Evolutionary conservation across 2,329 filamentous ascomycete species (phyloP).

Genomic region (Arthroderma sp.): DNA sequence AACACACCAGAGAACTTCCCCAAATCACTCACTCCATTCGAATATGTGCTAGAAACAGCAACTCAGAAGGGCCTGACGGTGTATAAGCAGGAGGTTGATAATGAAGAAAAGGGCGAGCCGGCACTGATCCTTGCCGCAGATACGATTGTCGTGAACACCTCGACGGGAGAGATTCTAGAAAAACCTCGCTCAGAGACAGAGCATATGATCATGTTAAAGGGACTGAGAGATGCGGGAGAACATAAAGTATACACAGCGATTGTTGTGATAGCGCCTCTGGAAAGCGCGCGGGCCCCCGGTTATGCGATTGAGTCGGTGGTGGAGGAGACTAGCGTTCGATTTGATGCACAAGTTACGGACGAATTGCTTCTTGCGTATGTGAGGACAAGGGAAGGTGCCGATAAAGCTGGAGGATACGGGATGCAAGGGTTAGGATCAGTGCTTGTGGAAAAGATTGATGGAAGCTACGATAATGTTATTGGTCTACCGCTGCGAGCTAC

Average conservation of each 20-base stretch:
- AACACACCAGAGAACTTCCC: slow-evolving; percentile 73
- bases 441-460: slow-evolving; percentile 78
- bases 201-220: slow-evolving; percentile 72
- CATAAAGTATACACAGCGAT: slow-evolving; percentile 84
- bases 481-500: slow-evolving; percentile 72
- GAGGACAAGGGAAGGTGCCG: slow-evolving; percentile 72
- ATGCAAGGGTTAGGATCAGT: slow-evolving; percentile 81
- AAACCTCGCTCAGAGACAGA: slow-evolving; percentile 75
- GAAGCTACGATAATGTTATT: slow-evolving; percentile 85
- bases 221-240: slow-evolving; percentile 60
- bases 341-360: slow-evolving; percentile 63
- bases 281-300: slow-evolving; percentile 68
- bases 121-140: slow-evolving; percentile 81
- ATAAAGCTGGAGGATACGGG: slow-evolving; percentile 94
- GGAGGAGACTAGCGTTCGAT: slow-evolving; percentile 85
- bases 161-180: slow-evolving; percentile 68
- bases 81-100: slow-evolving; percentile 47
- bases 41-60: slow-evolving; percentile 84
- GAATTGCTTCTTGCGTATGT: slow-evolving; percentile 63
- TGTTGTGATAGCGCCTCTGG: slow-evolving; percentile 67
- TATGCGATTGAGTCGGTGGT: slow-evolving; percentile 71
- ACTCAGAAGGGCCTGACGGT: slow-evolving; percentile 71
- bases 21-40: slow-evolving; percentile 67
- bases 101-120: slow-evolving; percentile 52
- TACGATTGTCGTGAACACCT: slow-evolving; percentile 67